Conservation (phyloP, 768 basidiomycete species). For the Brasilioporus rufonigricans region DNA sequence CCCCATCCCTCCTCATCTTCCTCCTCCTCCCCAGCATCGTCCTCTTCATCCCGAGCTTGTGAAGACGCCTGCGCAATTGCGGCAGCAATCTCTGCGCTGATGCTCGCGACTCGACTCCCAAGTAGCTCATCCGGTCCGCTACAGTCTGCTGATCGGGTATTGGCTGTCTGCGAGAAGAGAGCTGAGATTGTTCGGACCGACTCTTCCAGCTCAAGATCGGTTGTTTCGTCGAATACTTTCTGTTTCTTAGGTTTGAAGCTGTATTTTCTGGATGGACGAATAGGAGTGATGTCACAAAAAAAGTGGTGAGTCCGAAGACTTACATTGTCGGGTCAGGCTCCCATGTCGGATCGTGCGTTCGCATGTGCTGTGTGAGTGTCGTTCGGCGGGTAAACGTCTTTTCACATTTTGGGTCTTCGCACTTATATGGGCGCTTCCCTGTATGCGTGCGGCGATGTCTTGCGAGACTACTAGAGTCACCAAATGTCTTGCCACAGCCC, state of each 20-base stretch:
- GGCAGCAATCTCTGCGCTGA: slow-evolving; percentile 78
- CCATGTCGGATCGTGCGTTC: slow-evolving; percentile 82
- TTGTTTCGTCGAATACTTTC: slow-evolving; percentile 48
- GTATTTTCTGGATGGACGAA: slow-evolving; percentile 53
- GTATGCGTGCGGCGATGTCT: slow-evolving; percentile 89
- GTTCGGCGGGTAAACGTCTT: slow-evolving; percentile 88
- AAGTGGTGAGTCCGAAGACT: slow-evolving; percentile 28
- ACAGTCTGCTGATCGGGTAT: slow-evolving; percentile 33
- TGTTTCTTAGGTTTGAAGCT: slow-evolving; percentile 74
- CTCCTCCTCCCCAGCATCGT: slow-evolving; percentile 40
- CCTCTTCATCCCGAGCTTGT: slow-evolving; percentile 55
- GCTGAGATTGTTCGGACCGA: slow-evolving; percentile 76
- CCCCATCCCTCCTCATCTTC: slow-evolving; percentile 40
- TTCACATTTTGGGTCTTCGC: slow-evolving; percentile 77
- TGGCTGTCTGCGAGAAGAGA: slow-evolving; percentile 52
- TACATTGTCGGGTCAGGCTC: slow-evolving; percentile 82
- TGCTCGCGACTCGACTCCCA: slow-evolving; percentile 68
- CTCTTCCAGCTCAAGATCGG: slow-evolving; percentile 62
- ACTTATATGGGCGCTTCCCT: slow-evolving; percentile 83
- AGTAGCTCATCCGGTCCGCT: slow-evolving; percentile 40
- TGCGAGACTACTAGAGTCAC: slow-evolving; percentile 89
- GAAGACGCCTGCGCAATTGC: slow-evolving; percentile 75
- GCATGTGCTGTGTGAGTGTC: slow-evolving; percentile 84
- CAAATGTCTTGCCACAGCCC: slow-evolving; percentile 83
- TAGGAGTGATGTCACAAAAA: slow-evolving; percentile 13